Evolutionary conservation across 108 stramenopile species (phyloP).

Genomic region (Discostella pseudostelligera): DNA sequence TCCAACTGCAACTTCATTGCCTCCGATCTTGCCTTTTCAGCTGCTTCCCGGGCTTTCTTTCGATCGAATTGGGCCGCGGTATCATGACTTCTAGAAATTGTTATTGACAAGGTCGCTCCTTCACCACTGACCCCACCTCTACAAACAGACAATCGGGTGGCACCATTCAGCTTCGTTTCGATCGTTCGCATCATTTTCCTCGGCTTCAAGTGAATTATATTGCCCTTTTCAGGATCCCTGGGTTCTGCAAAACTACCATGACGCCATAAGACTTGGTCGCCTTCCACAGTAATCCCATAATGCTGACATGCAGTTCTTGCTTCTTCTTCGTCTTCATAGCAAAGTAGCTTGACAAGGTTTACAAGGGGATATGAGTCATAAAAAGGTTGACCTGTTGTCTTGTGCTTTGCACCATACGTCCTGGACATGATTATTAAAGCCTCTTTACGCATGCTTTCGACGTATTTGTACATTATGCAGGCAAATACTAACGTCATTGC

Average conservation of each 20-base stretch:
- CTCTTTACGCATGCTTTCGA: slow-evolving; percentile 77
- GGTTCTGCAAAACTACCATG: slow-evolving; percentile 68
- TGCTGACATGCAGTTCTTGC: slow-evolving; percentile 69
- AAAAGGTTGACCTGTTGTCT: slow-evolving; percentile 65
- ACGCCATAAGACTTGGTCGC: slow-evolving; percentile 65
- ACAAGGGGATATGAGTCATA: slow-evolving; percentile 80
- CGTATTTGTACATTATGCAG: slow-evolving; percentile 91
- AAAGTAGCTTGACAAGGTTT: slow-evolving; percentile 60
- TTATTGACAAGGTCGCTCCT: slow-evolving; percentile 50
- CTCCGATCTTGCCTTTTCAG: slow-evolving; percentile 26
- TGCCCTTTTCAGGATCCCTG: slow-evolving; percentile 71
- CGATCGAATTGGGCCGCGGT: slow-evolving; percentile 10
- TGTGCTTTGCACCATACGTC: slow-evolving; percentile 71
- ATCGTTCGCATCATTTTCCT: slow-evolving; percentile 84
- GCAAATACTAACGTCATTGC: slow-evolving; percentile 39
- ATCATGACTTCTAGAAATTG: slow-evolving; percentile 3
- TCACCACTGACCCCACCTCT: slow-evolving; percentile 79
- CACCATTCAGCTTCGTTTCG: slow-evolving; percentile 78
- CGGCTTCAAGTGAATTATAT: slow-evolving; percentile 61
- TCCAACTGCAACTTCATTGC: slow-evolving; percentile 17
- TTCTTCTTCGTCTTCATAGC: slow-evolving; percentile 82
- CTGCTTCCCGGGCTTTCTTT: slow-evolving; percentile 19
- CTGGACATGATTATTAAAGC: slow-evolving; percentile 76
- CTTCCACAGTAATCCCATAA: slow-evolving; percentile 75
- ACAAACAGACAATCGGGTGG: slow-evolving; percentile 80